A percentile compares a stretch with the other conserved stretches of the same genome.
These are phyloP conservation scores for Fusarium hainanense DNA, from an alignment of 2,329 filamentous ascomycete species.

Conservation along the genomic window DNA sequence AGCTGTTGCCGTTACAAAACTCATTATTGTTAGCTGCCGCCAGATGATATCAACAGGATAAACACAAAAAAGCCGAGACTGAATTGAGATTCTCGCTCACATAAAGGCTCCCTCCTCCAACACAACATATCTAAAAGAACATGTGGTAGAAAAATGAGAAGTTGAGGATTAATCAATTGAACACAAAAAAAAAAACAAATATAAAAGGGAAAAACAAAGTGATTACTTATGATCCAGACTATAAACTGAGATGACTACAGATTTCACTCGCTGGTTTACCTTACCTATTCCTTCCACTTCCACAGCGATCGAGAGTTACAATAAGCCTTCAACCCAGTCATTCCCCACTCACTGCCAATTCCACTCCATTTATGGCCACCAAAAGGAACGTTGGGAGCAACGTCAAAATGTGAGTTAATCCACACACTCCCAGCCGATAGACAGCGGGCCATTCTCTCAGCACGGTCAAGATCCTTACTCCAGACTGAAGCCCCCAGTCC, in stretches of 20 bases:
- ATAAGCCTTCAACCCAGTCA: neutral
- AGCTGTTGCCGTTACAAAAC: too few relatives aligned
- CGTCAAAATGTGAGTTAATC: slow-evolving; percentile 8
- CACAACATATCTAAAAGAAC: too few relatives aligned
- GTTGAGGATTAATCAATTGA: too few relatives aligned
- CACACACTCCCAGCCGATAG: slow-evolving; percentile 4
- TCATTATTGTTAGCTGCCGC: too few relatives aligned
- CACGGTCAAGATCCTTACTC: slow-evolving; percentile 45
- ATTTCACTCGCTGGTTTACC: neutral
- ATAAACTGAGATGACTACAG: neutral
- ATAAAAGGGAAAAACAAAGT: too few relatives aligned
- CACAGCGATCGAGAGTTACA: neutral
- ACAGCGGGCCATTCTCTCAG: neutral
- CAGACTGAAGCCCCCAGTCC: slow-evolving; percentile 62
- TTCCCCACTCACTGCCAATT: slow-evolving; percentile 2
- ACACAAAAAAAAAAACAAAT: too few relatives aligned
- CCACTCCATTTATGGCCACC: slow-evolving; percentile 12
- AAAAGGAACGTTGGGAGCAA: slow-evolving; percentile 7
- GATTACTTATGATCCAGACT: too few relatives aligned
- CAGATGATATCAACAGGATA: too few relatives aligned
- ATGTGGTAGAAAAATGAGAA: too few relatives aligned
- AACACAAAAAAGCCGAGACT: too few relatives aligned
- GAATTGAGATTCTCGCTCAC: too few relatives aligned
- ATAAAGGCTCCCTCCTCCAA: too few relatives aligned
- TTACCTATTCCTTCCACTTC: neutral